A percentile compares a stretch with the other conserved stretches of the same genome.
Conservation (phyloP, 768 basidiomycete genomes). For the Agaricus sinodeliciosus region DNA sequence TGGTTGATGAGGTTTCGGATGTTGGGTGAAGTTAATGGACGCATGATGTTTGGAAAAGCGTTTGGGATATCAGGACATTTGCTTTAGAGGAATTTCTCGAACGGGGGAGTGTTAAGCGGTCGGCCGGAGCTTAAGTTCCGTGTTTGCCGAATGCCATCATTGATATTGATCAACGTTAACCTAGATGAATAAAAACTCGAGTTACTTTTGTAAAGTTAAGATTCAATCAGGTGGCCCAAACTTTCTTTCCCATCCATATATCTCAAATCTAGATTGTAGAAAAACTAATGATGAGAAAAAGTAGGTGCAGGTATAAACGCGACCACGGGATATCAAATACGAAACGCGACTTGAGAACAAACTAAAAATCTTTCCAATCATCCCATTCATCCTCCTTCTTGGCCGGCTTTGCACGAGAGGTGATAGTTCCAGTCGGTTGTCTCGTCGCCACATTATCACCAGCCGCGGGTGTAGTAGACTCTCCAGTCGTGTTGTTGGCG, state of each 20-base stretch:
- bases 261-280: neutral
- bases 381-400: conserved; percentile 61
- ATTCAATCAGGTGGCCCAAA: too few species aligned
- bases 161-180: too few species aligned
- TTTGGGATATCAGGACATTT: neutral
- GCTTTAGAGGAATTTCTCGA: neutral
- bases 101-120: conserved; percentile 15
- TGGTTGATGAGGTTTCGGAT: neutral
- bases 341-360: neutral
- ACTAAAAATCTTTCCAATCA: conserved; percentile 78
- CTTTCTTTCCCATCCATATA: too few species aligned
- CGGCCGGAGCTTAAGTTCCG: conserved; percentile 27
- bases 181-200: too few species aligned
- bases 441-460: too few species aligned
- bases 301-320: neutral
- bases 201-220: too few species aligned
- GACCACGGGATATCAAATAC: conserved; percentile 1
- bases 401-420: conserved; percentile 15
- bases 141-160: neutral
- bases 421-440: too few species aligned
- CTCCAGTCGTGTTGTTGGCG: too few species aligned
- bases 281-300: too few species aligned
- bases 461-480: too few species aligned
- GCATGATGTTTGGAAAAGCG: conserved; percentile 10
- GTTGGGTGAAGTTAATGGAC: neutral